phyloP scores from a whole-genome alignment of 2,329 filamentous ascomycete genomes.

The Aspergillus thermomutatus region DNA sequence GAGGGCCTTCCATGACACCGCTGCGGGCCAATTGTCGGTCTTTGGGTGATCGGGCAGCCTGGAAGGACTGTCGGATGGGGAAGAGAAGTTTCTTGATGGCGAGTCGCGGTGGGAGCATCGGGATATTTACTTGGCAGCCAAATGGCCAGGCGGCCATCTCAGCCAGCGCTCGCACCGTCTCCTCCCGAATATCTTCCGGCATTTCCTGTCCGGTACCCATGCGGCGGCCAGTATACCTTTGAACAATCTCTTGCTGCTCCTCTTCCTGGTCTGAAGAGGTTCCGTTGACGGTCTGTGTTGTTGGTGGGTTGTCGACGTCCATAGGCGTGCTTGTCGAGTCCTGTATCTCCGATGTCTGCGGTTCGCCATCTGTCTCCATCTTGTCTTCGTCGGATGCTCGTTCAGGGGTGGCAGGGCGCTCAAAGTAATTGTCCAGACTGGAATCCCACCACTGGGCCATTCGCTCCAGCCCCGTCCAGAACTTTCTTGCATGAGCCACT shows the following conservation, averaged over 20 bases:
- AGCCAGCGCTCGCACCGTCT: conserved; percentile 54
- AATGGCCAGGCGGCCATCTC: conserved; percentile 59
- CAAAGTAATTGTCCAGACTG: conserved; percentile 55
- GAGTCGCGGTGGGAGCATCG: conserved; percentile 48
- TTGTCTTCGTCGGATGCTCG: conserved; percentile 18
- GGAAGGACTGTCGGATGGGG: conserved; percentile 55
- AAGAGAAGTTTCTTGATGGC: conserved; percentile 50
- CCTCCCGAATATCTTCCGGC: conserved; percentile 56
- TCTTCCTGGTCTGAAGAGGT: neutral
- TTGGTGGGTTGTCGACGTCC: conserved; percentile 21
- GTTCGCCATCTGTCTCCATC: conserved; percentile 18
- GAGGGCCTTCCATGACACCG: conserved; percentile 57
- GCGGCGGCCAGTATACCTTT: conserved; percentile 56
- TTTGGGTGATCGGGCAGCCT: conserved; percentile 52
- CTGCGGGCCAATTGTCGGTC: conserved; percentile 52
- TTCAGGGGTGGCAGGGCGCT: conserved; percentile 30
- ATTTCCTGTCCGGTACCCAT: conserved; percentile 56
- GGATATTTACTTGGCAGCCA: conserved; percentile 49
- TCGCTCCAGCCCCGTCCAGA: conserved; percentile 58
- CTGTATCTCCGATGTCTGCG: conserved; percentile 12
- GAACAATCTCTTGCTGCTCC: conserved; percentile 15
- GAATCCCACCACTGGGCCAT: conserved; percentile 63
- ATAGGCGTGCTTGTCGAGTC: conserved; percentile 17
- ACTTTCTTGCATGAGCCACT: conserved; percentile 56
- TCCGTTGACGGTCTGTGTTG: neutral